Base-by-base conservation (phyloP, 208 protist genomes). In the Leptomonas seymouri region DNA sequence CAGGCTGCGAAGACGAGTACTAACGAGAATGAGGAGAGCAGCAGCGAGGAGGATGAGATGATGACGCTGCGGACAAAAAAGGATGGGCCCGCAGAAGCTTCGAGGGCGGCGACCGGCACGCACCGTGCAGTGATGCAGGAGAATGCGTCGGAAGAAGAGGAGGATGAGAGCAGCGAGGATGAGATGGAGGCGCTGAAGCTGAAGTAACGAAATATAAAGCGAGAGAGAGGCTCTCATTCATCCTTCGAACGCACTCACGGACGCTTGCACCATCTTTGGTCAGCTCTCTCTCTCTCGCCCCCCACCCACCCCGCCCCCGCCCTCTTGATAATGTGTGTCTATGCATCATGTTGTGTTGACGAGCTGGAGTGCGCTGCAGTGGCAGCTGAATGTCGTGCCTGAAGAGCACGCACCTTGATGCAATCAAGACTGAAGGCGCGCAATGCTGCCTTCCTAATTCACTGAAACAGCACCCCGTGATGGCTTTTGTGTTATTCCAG, bases 151-250 rank as follows among this genome's bases (percentile, higher is more conserved):
- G 18, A 71, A 1, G 68, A 80, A 3, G 82, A 83, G n/a, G 67
- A 80, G 1, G 66, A 79, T 15, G 67, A 72, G n/a, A 71, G 64
- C 41, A 69, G 66, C 30, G 80, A 85, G 12, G 80, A 85, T 55
- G 78, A 86, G 53, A 86, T 86, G 81, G 73, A 71, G 53, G n/a
- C 36, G 64, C 69, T 82, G 50, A 59, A 34, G 54, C 71, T 44
- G 30, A 77, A 61, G 42, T 66, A 23, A 61, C 16, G 41, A 9
- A 14, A 16, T 8, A 31, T n/a, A n/a, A n/a, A n/a, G n/a, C n/a
- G n/a, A n/a, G 49, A 55, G 25, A n/a, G 14, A 44, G 39, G 39
- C 39, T 44, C 39, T 14, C n/a, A n/a, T 44, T 14, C 39, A 44
- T 44, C 14, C 39, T 44, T n/a, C n/a, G n/a, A n/a, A n/a, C n/a